Evolutionary conservation across 257 asterid species (phyloP), one percentile per base, ranked within the genome.

Genomic region (Petrea volubilis): DNA sequence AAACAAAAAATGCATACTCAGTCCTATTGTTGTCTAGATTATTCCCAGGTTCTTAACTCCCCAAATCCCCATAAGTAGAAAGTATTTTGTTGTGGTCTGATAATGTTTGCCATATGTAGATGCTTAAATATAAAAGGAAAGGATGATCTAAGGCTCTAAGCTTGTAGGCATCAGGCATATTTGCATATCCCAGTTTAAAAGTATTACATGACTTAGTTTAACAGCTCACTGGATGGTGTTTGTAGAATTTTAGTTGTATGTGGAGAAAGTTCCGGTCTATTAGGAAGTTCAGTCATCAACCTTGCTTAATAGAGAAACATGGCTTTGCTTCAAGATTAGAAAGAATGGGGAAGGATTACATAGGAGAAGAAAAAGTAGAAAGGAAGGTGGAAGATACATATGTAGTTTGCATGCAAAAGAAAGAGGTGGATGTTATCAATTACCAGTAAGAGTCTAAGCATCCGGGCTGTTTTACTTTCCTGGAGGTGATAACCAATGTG

Each of bases 21-120:
- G 77, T 90, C 97, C 14, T 93, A 90, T 59, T 93, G 98, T 58
- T 90, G 98, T 76, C 84, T 93, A 21, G 98, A 93, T 69, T 93
- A 93, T 79, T 81, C 98, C 34, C 98, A 92, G 96, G 98, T 89
- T 74, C 68, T 63, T 71, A 33, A 62, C 81, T 57, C 43, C 70
- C 53, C 14, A 41, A 59, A 65, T 14, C 77, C 68, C 17, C 52
- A 6, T 36, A 21, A 57, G 10, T 40, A 64, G 20, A 72, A 64
- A 44, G 18, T 38, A 18, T 58, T 33, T 67, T 67, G 25, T 63
- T 51, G 25, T 75, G 6, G 55, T 31, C 56, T 28, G 47, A 62
- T 29, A 66, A 28, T 57, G 47, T 23, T 47, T 72, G 25, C 29
- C 25, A 9, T 31, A 56, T 28, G 63, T 65, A 49, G 55, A 29